These are phyloP conservation scores for Quercus suber DNA, from an alignment of 306 rosid genomes.

Conservation along the genomic window DNA sequence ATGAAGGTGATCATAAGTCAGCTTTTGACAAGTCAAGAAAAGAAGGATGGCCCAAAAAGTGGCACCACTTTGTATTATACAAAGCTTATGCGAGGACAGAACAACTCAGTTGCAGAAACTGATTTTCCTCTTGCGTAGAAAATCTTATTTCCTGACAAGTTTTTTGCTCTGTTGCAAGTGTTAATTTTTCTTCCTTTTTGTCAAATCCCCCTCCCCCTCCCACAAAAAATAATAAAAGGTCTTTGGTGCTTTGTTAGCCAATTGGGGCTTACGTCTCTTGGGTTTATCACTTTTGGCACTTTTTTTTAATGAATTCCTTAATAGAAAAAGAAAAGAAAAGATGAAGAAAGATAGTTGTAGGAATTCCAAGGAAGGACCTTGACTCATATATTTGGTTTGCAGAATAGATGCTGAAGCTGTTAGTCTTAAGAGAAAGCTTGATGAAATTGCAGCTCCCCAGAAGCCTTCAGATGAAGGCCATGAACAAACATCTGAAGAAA, in stretches of 20 bases:
- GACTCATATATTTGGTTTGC: constrained; percentile 38
- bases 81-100: not conserved
- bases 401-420: constrained; percentile 77
- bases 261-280: not conserved
- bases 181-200: not conserved
- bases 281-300: not conserved
- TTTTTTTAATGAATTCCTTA: not conserved
- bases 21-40: not conserved
- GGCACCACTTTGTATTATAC: not conserved
- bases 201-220: not conserved
- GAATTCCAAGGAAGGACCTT: not conserved
- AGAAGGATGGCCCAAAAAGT: not conserved
- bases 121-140: not conserved
- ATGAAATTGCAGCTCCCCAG: constrained; percentile 44
- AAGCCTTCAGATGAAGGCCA: constrained; percentile 45
- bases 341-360: not conserved
- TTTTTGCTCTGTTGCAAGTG: not conserved
- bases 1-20: not conserved
- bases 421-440: constrained; percentile 70
- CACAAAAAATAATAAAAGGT: too few species aligned
- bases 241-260: not conserved
- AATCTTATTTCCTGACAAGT: not conserved
- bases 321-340: not conserved
- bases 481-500: constrained; percentile 52
- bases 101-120: not conserved